Evolutionary conservation across 148 eudicot species (phyloP).

Genomic region (Nepenthes gracilis): DNA sequence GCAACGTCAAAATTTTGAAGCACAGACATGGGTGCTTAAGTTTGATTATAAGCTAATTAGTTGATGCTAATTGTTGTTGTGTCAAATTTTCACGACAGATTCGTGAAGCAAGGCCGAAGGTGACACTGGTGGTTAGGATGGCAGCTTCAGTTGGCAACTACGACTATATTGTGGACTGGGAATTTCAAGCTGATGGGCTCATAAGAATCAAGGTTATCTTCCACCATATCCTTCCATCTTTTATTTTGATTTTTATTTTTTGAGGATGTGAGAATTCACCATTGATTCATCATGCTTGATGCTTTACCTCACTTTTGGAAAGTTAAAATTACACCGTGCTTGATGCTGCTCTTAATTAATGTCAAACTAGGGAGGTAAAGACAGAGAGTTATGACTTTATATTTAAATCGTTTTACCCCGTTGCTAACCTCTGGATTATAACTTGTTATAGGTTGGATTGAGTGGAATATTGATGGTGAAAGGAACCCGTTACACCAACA

Average conservation of each 20-base stretch:
- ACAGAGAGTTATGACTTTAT: neutral
- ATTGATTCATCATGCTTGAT: too few species aligned
- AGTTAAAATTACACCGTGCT: neutral
- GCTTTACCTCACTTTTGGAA: neutral
- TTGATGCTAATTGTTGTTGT: too few species aligned
- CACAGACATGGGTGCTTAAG: too few species aligned
- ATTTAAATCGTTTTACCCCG: too few species aligned
- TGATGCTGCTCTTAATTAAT: neutral
- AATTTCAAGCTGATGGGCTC: constrained; percentile 70
- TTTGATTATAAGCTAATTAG: too few species aligned
- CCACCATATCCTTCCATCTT: neutral
- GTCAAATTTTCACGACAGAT: constrained; percentile 19
- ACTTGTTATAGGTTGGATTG: constrained; percentile 45
- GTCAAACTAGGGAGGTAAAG: neutral
- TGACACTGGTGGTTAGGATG: constrained; percentile 72
- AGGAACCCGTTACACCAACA: constrained; percentile 38
- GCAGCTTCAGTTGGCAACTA: constrained; percentile 84
- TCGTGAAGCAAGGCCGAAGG: constrained; percentile 50
- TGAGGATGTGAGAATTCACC: neutral
- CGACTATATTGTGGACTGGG: constrained; percentile 92
- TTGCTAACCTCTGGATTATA: neutral
- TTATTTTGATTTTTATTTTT: neutral
- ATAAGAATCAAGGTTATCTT: constrained; percentile 60
- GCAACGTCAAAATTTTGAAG: too few species aligned
- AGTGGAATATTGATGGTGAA: constrained; percentile 73